Evolutionary conservation across 371 early-diverging fungal species (phyloP), one percentile per base, ranked within the genome.

Genomic region (Lichtheimia ramosa): DNA sequence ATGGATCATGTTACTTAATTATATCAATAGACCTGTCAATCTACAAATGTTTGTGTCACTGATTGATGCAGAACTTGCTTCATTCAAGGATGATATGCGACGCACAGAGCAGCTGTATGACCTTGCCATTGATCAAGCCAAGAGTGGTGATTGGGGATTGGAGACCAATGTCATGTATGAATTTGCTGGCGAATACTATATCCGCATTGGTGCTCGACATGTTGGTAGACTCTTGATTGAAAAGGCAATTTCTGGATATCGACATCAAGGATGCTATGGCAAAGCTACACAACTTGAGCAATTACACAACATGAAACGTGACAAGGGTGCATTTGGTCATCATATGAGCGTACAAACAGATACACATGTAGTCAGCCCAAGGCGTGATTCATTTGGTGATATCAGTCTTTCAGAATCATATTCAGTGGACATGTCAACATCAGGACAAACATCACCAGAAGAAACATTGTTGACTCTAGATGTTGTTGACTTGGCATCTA

Each of bases 401-500:
- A 56, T 64, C 25, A 69, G 61, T 34, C 61, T 69, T 41, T 62
- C 62, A 14, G 64, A 64, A 16, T 58, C 63, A 10, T 69, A 59
- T 39, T 49, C 62, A 0, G 65, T 64, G 15, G 65, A 51, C 21
- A 49, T 62, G 27, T 53, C 59, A n/a, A 58, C 43, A 1, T 42
- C 46, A 12, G 42, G 20, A 14, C 51, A 55, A 20, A 63, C 67
- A 3, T 55, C 69, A 15, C 69, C 77, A 0, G 81, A 81, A 54
- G 74, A 81, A 51, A 73, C 71, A 0, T 23, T 81, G 13, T 50
- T 81, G 24, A 64, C 75, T 1, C 48, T 81, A 53, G 81, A 81
- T 39, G 71, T 81, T 3, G 77, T 75, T 5, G 77, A 81, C 58
- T 53, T 81, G 24, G 77, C 75, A 3, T 75, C 81, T 0, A 80